Percentiles rank a stretch among this genome's conserved stretches.
Conservation (phyloP, 2,329 filamentous ascomycete species). For the Xylariaceae sp. region DNA sequence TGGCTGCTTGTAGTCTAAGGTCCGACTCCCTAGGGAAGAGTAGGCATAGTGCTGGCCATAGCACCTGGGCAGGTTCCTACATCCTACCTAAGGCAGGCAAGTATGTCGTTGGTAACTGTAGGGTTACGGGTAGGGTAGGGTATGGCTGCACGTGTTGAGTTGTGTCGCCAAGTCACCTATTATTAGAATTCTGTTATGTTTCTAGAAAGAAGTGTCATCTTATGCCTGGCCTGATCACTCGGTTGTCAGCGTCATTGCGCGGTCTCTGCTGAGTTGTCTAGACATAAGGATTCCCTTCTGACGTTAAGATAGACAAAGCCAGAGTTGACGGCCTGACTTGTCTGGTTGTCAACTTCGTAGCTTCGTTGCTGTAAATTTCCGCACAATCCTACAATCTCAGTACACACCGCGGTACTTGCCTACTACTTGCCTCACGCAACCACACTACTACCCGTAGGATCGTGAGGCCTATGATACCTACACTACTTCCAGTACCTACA, state of each 20-base stretch:
- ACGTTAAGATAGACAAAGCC: not conserved
- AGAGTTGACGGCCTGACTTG: not conserved
- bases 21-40: not conserved
- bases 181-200: not conserved
- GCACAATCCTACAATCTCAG: not conserved
- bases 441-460: no score
- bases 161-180: not conserved
- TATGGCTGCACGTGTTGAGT: not conserved
- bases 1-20: not conserved
- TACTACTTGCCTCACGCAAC: no score
- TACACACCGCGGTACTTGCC: not conserved
- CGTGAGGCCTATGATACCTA: no score
- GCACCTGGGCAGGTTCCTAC: no score
- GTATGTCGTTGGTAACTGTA: no score
- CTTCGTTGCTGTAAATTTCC: not conserved
- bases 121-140: not conserved
- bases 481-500: no score
- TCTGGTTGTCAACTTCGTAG: not conserved
- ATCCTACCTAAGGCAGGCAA: no score
- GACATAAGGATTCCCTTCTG: not conserved
- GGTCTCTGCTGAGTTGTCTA: not conserved
- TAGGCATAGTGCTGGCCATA: not conserved
- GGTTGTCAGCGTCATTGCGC: not conserved
- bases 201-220: not conserved
- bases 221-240: not conserved